phyloP scores from a whole-genome alignment of 1,139 yeast genomes.

The Protomyces arabidopsidicola region DNA sequence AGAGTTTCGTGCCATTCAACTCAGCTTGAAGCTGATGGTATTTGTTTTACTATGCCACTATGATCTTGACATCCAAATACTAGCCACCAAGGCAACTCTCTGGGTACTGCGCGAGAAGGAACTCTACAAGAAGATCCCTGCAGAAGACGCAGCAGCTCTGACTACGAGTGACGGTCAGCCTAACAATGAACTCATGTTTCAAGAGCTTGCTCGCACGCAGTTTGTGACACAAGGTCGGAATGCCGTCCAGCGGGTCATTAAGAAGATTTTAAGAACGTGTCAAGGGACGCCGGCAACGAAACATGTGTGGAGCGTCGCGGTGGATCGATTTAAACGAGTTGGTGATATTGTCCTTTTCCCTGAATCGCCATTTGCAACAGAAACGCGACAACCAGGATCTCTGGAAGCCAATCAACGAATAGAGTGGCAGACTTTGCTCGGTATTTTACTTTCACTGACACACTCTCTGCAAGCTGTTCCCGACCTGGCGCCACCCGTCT shows the following conservation, averaged over 20 bases:
- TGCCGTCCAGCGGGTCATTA: slow-evolving; percentile 10
- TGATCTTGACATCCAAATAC: background rate
- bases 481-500: background rate
- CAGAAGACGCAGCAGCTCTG: background rate
- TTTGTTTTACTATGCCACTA: background rate
- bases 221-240: slow-evolving; percentile 15
- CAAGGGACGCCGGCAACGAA: background rate
- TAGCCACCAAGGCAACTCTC: background rate
- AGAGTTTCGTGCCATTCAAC: background rate
- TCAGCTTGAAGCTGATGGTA: background rate
- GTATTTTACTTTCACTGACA: background rate
- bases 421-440: background rate
- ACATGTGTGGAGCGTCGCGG: background rate
- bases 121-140: background rate
- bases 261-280: background rate
- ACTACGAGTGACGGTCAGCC: background rate
- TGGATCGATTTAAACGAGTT: background rate
- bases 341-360: background rate
- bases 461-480: background rate
- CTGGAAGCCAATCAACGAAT: background rate
- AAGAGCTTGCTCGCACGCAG: background rate
- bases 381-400: background rate
- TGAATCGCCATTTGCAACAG: background rate
- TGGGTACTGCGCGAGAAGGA: background rate
- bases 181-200: slow-evolving; percentile 4